Percentiles rank a stretch among this genome's conserved stretches.
phyloP scores from a whole-genome alignment of 2,329 filamentous ascomycete species.

The Orbilia blumenaviensis region DNA sequence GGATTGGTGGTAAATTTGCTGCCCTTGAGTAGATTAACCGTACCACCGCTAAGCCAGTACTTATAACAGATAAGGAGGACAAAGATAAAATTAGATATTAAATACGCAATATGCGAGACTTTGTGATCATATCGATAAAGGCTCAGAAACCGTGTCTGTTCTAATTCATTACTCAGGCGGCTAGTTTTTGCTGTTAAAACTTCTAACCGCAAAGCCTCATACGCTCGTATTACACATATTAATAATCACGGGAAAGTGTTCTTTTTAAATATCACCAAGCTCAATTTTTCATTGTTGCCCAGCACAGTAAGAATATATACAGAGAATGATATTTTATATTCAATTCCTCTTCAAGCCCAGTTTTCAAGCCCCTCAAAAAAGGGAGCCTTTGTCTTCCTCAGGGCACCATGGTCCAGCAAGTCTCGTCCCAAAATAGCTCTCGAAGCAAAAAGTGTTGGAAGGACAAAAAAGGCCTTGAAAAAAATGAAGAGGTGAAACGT shows the following conservation, averaged over 20 bases:
- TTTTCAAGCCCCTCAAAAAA: neutral
- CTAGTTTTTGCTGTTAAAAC: too few species aligned
- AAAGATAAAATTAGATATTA: too few species aligned
- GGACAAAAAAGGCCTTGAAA: constrained; percentile 3
- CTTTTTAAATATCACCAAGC: neutral
- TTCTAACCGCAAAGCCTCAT: too few species aligned
- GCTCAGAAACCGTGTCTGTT: too few species aligned
- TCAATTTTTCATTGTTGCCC: neutral
- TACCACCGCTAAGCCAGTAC: too few species aligned
- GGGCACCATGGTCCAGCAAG: constrained; percentile 54
- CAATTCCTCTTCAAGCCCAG: constrained; percentile 10
- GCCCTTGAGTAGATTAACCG: too few species aligned
- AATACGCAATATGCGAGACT: too few species aligned
- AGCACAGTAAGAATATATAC: constrained; percentile 1
- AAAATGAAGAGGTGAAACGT: constrained; percentile 19
- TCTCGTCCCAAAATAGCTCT: constrained; percentile 52
- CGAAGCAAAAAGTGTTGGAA: constrained; percentile 52
- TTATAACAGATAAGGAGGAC: too few species aligned
- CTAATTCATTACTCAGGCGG: too few species aligned
- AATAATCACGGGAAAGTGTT: neutral
- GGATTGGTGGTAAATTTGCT: neutral
- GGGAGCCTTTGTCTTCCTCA: constrained; percentile 34
- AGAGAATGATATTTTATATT: neutral
- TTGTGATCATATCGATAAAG: too few species aligned
- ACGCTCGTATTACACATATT: neutral